These are phyloP conservation scores for Marsdenia floribunda DNA, from an alignment of 257 asterid genomes.

Conservation along the genomic window DNA sequence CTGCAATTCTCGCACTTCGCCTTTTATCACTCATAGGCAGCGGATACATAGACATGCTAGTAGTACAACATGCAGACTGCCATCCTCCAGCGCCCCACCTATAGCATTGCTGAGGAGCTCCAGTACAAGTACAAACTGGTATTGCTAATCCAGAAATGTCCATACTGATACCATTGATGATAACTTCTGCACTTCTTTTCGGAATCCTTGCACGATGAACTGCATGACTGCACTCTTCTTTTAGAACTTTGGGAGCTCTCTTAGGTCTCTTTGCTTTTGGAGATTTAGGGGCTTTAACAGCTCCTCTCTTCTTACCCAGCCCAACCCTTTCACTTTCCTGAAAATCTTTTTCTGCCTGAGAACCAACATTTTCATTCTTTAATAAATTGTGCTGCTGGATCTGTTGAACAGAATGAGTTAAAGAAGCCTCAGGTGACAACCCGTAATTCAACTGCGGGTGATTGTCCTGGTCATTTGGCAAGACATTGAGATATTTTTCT, in stretches of 20 bases:
- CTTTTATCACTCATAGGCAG: slow-evolving; percentile 78
- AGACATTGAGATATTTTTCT: slow-evolving; percentile 41
- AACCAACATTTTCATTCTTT: slow-evolving; percentile 30
- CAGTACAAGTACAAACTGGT: slow-evolving; percentile 86
- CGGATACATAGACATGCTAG: slow-evolving; percentile 60
- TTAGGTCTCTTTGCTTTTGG: slow-evolving; percentile 61
- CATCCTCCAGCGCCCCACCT: slow-evolving; percentile 98
- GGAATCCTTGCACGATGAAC: slow-evolving; percentile 60
- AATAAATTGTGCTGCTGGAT: slow-evolving; percentile 35
- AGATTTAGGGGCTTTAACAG: slow-evolving; percentile 37
- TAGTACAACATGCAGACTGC: slow-evolving; percentile 93
- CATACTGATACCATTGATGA: slow-evolving; percentile 64
- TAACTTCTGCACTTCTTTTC: slow-evolving; percentile 64
- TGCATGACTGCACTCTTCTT: slow-evolving; percentile 34
- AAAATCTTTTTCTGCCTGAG: slow-evolving; percentile 33
- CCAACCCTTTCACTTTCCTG: slow-evolving; percentile 43
- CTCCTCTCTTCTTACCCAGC: slow-evolving; percentile 48
- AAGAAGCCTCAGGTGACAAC: slow-evolving; percentile 48
- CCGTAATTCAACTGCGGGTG: slow-evolving; percentile 40
- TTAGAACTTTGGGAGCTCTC: slow-evolving; percentile 39
- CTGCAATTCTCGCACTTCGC: slow-evolving; percentile 84
- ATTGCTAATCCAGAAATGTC: slow-evolving; percentile 69
- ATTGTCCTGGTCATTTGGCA: slow-evolving; percentile 38
- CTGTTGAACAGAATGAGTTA: slow-evolving; percentile 45
- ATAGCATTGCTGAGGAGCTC: slow-evolving; percentile 72